Percentiles rank a stretch among this genome's conserved stretches.
Conservation (phyloP, 2,329 filamentous ascomycete genomes). For the Plenodomus biglobosus region DNA sequence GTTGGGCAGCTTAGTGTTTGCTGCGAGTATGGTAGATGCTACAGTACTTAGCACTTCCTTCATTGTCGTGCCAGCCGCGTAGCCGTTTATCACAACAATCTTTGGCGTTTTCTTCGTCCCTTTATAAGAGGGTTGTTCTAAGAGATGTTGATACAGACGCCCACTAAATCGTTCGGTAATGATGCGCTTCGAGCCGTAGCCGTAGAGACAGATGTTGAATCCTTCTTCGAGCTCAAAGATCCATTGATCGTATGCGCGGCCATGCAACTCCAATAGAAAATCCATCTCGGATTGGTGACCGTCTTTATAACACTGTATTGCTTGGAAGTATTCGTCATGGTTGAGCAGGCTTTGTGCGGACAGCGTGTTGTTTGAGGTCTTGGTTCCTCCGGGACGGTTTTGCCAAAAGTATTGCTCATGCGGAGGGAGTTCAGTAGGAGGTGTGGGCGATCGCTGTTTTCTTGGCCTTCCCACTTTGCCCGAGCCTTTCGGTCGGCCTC, state of each 20-base stretch:
- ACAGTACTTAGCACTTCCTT: conserved; percentile 72
- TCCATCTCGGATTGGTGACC: conserved; percentile 69
- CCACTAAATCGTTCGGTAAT: conserved; percentile 76
- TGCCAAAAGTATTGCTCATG: conserved; percentile 95
- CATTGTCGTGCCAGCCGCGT: conserved; percentile 65
- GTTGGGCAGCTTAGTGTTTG: conserved; percentile 58
- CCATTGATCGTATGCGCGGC: conserved; percentile 87
- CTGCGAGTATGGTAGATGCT: conserved; percentile 60
- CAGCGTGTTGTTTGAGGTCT: conserved; percentile 86
- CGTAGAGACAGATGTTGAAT: conserved; percentile 84
- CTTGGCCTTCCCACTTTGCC: conserved; percentile 55
- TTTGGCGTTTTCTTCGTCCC: conserved; percentile 50
- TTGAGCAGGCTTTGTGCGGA: conserved; percentile 74
- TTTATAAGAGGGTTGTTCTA: conserved; percentile 28
- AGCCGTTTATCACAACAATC: conserved; percentile 87
- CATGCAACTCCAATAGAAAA: conserved; percentile 73
- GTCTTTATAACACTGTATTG: conserved; percentile 65
- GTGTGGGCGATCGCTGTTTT: conserved; percentile 71
- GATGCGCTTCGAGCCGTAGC: conserved; percentile 83
- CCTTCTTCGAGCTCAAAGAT: conserved; percentile 81
- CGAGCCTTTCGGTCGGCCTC: conserved; percentile 43
- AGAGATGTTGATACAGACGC: conserved; percentile 59
- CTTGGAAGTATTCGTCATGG: conserved; percentile 86
- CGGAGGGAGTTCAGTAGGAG: conserved; percentile 77
- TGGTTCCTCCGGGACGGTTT: conserved; percentile 76